Percentiles rank a stretch among this genome's conserved stretches.
Evolutionary conservation across 192 early-diverging fungal species (phyloP).

Genomic region (Phycomyces blakesleeanus): DNA sequence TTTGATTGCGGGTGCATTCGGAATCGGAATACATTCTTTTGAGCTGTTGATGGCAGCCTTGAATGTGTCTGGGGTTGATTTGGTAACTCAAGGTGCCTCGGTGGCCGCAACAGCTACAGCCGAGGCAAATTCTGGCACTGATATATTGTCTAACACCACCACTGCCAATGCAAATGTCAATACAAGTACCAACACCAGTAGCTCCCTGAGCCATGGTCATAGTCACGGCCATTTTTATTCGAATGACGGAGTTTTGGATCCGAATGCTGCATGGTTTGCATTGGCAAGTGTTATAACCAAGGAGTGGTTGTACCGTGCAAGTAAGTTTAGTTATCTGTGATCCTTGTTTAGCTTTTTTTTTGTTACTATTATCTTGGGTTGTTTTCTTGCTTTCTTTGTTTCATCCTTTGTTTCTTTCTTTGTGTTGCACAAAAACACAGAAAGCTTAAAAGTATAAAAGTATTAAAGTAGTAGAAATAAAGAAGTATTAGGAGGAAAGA

Average conservation of each 20-base stretch:
- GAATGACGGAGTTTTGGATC: slow-evolving; percentile 43
- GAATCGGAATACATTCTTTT: slow-evolving; percentile 63
- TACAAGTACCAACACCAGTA: slow-evolving; percentile 9
- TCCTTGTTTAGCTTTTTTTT: too few relatives aligned
- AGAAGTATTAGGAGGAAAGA: too few relatives aligned
- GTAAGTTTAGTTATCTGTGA: slow-evolving; percentile 23
- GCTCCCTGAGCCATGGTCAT: slow-evolving; percentile 9
- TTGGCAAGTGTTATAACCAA: slow-evolving; percentile 65
- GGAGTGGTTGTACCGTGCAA: slow-evolving; percentile 71
- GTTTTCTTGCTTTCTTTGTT: too few relatives aligned
- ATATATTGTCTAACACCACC: not conserved
- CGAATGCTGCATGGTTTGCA: slow-evolving; percentile 71
- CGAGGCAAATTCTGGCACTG: not conserved
- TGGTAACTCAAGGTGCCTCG: slow-evolving; percentile 10
- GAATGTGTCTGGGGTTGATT: slow-evolving; percentile 21
- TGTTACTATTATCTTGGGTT: too few relatives aligned
- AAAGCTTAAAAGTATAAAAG: not conserved
- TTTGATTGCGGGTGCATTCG: slow-evolving; percentile 61
- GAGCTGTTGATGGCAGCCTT: slow-evolving; percentile 44
- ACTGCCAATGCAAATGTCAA: slow-evolving; percentile 21
- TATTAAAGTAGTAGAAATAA: too few relatives aligned
- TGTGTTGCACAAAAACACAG: not conserved
- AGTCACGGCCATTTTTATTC: slow-evolving; percentile 18
- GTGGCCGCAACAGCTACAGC: slow-evolving; percentile 4
- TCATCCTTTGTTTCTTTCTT: too few relatives aligned